These are phyloP conservation scores for Calonectria fujianensis DNA, from an alignment of 2,329 filamentous ascomycete species.

Conservation along the genomic window DNA sequence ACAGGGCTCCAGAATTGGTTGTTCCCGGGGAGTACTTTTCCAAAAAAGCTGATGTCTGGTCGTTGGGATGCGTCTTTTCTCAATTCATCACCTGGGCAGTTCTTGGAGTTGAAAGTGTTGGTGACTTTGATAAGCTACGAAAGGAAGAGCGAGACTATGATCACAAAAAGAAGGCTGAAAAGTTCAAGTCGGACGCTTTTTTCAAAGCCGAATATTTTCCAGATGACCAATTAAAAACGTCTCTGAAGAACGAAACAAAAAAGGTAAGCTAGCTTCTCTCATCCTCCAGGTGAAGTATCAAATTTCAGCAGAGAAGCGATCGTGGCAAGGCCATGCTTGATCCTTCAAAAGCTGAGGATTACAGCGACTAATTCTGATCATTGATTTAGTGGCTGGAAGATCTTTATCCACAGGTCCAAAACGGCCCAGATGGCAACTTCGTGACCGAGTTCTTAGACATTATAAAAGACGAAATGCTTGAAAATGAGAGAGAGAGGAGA, in stretches of 20 bases:
- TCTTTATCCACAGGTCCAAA: conserved; percentile 1
- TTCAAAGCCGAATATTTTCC: not conserved
- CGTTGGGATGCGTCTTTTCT: conserved; percentile 42
- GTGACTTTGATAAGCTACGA: not conserved
- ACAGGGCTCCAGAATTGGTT: conserved; percentile 32
- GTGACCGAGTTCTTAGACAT: not conserved
- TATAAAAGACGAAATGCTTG: not conserved
- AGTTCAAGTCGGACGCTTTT: conserved; percentile 12
- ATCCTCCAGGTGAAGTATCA: too few species aligned
- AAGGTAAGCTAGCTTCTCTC: not conserved
- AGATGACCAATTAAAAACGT: not conserved
- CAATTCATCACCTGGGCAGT: conserved; percentile 38
- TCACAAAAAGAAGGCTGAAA: not conserved
- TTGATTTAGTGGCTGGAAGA: not conserved
- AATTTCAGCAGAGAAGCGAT: not conserved
- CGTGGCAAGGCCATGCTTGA: not conserved
- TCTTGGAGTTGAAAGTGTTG: conserved; percentile 27
- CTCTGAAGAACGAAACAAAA: not conserved
- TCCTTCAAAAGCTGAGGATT: not conserved
- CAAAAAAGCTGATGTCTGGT: conserved; percentile 38
- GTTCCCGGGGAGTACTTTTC: conserved; percentile 4
- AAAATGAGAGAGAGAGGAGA: not conserved
- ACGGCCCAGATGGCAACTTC: not conserved
- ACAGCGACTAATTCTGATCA: too few species aligned
- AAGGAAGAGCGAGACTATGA: not conserved